These are phyloP conservation scores for Salix exigua DNA, from an alignment of 345 rosid genomes.

Conservation along the genomic window DNA sequence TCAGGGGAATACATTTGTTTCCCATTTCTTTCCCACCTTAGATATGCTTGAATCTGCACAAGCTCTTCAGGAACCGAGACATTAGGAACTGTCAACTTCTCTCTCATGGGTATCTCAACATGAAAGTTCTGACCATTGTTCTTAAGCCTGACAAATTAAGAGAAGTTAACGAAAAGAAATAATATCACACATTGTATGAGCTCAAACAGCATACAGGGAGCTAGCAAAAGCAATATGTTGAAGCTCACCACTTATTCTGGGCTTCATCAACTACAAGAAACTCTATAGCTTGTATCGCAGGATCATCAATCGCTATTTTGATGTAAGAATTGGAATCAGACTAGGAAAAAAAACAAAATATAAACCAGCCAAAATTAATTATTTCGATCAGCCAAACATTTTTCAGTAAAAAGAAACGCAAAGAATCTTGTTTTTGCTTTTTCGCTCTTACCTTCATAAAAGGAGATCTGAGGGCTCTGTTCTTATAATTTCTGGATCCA, in stretches of 20 bases:
- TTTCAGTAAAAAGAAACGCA: constrained; percentile 3
- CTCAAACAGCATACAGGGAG: constrained; percentile 8
- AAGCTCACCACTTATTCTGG: constrained; percentile 72
- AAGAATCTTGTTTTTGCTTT: constrained; percentile 12
- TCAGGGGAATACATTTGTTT: constrained; percentile 80
- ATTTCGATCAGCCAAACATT: constrained; percentile 7
- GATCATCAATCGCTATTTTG: constrained; percentile 77
- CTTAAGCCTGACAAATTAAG: constrained; percentile 63
- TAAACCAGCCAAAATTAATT: constrained; percentile 13
- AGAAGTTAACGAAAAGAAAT: neutral
- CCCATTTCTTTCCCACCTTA: constrained; percentile 97
- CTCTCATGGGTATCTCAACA: constrained; percentile 55
- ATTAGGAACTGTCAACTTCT: constrained; percentile 33
- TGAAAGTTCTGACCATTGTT: constrained; percentile 79
- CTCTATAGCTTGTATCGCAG: constrained; percentile 69
- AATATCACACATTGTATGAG: neutral
- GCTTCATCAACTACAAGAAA: constrained; percentile 88
- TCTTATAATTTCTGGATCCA: constrained; percentile 76
- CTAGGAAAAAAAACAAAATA: constrained; percentile 34
- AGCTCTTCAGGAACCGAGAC: constrained; percentile 85
- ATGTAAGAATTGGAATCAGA: constrained; percentile 59
- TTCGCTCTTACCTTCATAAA: constrained; percentile 60
- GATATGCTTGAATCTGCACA: constrained; percentile 87
- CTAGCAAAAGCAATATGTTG: neutral
- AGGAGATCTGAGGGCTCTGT: constrained; percentile 90